Conservation (phyloP, 768 basidiomycete genomes). For the Rhizopogon vesiculosus region DNA sequence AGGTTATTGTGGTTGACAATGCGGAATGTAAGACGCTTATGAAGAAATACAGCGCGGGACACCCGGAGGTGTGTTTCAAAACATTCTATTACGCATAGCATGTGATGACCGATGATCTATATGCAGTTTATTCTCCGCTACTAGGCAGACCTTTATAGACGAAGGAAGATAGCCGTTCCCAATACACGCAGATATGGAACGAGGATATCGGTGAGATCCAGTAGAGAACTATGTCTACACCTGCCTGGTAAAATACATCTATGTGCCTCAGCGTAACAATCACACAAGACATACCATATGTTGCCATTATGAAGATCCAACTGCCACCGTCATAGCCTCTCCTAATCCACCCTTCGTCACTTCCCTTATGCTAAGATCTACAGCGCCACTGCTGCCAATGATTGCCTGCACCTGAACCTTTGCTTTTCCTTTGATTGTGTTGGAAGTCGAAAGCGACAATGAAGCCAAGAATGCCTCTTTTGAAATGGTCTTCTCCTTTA, state of each 20-base stretch:
- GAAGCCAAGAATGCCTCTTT: slow-evolving; percentile 48
- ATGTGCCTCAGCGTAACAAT: neutral
- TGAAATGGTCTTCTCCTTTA: slow-evolving; percentile 55
- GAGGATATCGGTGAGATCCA: slow-evolving; percentile 53
- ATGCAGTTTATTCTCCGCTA: too few species aligned
- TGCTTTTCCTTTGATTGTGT: slow-evolving; percentile 43
- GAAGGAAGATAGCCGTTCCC: too few species aligned
- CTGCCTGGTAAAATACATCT: neutral
- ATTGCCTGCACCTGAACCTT: slow-evolving; percentile 42
- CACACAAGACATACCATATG: slow-evolving; percentile 1
- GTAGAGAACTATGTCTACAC: neutral
- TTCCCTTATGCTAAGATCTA: slow-evolving; percentile 37
- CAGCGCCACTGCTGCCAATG: slow-evolving; percentile 26
- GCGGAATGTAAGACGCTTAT: slow-evolving; percentile 51
- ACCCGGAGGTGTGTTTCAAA: slow-evolving; percentile 40
- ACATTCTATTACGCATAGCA: slow-evolving; percentile 6
- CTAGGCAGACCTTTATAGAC: too few species aligned
- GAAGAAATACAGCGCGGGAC: slow-evolving; percentile 48
- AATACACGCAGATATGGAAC: too few species aligned
- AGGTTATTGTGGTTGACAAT: slow-evolving; percentile 46
- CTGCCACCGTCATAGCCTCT: slow-evolving; percentile 25
- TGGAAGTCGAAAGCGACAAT: slow-evolving; percentile 29
- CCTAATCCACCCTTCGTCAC: slow-evolving; percentile 28
- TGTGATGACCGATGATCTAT: slow-evolving; percentile 8
- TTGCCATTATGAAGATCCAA: slow-evolving; percentile 15